Conservation (phyloP, 371 early-diverging fungal genomes). For the Rhizomucor miehei region DNA sequence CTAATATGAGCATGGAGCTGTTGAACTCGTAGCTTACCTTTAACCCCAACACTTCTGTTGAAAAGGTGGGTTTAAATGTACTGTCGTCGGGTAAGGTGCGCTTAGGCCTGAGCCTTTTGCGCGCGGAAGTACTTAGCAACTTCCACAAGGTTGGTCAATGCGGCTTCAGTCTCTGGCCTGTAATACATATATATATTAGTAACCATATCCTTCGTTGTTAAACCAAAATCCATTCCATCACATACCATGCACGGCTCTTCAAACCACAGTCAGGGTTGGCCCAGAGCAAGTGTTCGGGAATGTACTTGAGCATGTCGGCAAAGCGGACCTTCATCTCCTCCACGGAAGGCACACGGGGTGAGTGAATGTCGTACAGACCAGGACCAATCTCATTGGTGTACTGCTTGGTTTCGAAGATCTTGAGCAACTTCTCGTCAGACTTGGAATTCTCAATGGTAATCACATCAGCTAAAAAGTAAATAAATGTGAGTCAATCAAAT, state of each 20-base stretch:
- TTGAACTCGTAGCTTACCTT: slow-evolving; percentile 23
- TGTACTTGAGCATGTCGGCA: slow-evolving; percentile 74
- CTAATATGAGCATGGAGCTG: slow-evolving; percentile 15
- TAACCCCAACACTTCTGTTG: slow-evolving; percentile 22
- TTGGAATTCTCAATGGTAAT: slow-evolving; percentile 97
- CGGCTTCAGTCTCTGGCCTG: slow-evolving; percentile 82
- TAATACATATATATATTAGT: too few species aligned
- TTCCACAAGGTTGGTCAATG: slow-evolving; percentile 82
- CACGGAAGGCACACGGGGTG: slow-evolving; percentile 90
- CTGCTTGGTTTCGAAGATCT: slow-evolving; percentile 78
- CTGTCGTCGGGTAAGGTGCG: neutral
- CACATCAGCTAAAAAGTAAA: slow-evolving; percentile 70
- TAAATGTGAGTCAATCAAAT: slow-evolving; percentile 1
- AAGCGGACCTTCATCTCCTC: slow-evolving; percentile 87
- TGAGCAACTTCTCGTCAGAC: slow-evolving; percentile 91
- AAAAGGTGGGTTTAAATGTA: slow-evolving; percentile 15
- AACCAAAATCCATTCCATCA: slow-evolving; percentile 55
- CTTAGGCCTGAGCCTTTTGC: slow-evolving; percentile 24
- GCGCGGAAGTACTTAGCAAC: slow-evolving; percentile 75
- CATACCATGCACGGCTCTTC: slow-evolving; percentile 90
- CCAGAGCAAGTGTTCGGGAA: slow-evolving; percentile 80
- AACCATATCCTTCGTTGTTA: too few species aligned
- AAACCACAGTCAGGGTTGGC: slow-evolving; percentile 98
- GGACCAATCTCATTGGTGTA: slow-evolving; percentile 94
- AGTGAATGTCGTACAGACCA: slow-evolving; percentile 96